phyloP scores from a whole-genome alignment of 805 yeast genomes.

The Wickerhamomyces canadensis region DNA sequence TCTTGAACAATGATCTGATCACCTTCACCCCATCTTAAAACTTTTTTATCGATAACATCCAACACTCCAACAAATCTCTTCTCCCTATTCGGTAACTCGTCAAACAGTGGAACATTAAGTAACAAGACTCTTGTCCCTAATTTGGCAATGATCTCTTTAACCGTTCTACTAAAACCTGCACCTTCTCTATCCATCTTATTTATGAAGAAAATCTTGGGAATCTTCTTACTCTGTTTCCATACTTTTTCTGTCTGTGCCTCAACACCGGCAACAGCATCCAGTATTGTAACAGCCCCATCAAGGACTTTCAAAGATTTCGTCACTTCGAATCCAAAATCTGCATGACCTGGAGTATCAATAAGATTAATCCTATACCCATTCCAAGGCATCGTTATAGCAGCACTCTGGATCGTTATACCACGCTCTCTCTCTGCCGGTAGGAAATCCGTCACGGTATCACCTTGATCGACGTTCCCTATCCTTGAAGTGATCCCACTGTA shows the following conservation, averaged over 20 bases:
- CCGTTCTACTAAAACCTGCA: slow-evolving; percentile 89
- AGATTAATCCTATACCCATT: slow-evolving; percentile 68
- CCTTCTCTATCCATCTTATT: slow-evolving; percentile 97
- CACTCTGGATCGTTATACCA: slow-evolving; percentile 95
- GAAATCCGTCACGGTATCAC: slow-evolving; percentile 94
- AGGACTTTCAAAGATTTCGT: slow-evolving; percentile 81
- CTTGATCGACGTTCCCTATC: slow-evolving; percentile 93
- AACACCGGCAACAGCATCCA: slow-evolving; percentile 97
- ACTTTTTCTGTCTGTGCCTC: slow-evolving; percentile 98
- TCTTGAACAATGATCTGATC: slow-evolving; percentile 43
- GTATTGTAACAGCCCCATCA: slow-evolving; percentile 89
- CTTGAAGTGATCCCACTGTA: slow-evolving; percentile 75
- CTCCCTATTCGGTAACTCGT: slow-evolving; percentile 32
- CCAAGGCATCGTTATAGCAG: slow-evolving; percentile 93
- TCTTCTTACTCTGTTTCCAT: slow-evolving; percentile 78
- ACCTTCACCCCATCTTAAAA: slow-evolving; percentile 47
- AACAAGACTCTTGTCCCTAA: slow-evolving; percentile 69
- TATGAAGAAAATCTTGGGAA: slow-evolving; percentile 77
- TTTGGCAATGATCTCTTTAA: slow-evolving; percentile 72
- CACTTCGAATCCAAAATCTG: slow-evolving; percentile 95
- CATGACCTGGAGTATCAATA: slow-evolving; percentile 98
- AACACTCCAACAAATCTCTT: slow-evolving; percentile 58
- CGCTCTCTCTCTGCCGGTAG: slow-evolving; percentile 84
- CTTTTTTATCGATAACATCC: slow-evolving; percentile 64
- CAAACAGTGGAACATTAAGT: slow-evolving; percentile 74